Evolutionary conservation across 2,329 filamentous ascomycete genomes (phyloP).

Genomic region (Trichoderma hamatum): DNA sequence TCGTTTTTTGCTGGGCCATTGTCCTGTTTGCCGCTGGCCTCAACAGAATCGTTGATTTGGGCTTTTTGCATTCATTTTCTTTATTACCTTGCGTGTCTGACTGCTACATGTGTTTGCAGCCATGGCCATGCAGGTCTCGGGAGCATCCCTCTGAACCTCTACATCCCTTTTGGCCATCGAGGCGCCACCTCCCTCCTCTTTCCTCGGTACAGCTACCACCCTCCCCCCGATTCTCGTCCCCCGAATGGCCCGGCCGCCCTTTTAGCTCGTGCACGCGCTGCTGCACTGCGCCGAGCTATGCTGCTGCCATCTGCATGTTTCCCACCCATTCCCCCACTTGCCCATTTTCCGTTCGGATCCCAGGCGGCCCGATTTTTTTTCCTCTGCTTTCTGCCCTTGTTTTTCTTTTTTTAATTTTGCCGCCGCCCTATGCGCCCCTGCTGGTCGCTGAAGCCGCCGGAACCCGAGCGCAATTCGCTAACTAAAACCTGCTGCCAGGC

Average conservation of each 20-base stretch:
- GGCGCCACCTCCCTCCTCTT: neutral
- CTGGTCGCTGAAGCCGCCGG: slow-evolving; percentile 21
- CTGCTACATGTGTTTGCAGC: neutral
- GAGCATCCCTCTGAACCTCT: neutral
- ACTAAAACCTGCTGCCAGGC: slow-evolving; percentile 37
- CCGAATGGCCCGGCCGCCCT: slow-evolving; percentile 28
- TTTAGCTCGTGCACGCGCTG: slow-evolving; percentile 12
- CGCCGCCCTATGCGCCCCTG: slow-evolving; percentile 12
- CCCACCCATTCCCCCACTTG: slow-evolving; percentile 16
- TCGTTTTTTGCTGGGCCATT: neutral
- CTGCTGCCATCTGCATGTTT: slow-evolving; percentile 9
- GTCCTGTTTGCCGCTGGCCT: neutral
- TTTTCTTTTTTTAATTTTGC: neutral
- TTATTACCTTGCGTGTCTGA: neutral
- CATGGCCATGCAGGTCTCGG: neutral
- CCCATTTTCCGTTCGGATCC: slow-evolving; percentile 25
- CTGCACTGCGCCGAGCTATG: slow-evolving; percentile 19
- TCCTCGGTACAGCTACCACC: slow-evolving; percentile 16
- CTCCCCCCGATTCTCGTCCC: slow-evolving; percentile 8
- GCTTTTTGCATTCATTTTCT: neutral
- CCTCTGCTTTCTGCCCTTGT: neutral
- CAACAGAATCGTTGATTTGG: neutral
- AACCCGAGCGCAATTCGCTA: slow-evolving; percentile 34
- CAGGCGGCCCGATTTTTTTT: slow-evolving; percentile 23
- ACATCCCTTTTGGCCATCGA: neutral